Evolutionary conservation across 345 rosid genomes (phyloP), one percentile per base, ranked within the genome.

Genomic region (Gynandropsis gynandra): DNA sequence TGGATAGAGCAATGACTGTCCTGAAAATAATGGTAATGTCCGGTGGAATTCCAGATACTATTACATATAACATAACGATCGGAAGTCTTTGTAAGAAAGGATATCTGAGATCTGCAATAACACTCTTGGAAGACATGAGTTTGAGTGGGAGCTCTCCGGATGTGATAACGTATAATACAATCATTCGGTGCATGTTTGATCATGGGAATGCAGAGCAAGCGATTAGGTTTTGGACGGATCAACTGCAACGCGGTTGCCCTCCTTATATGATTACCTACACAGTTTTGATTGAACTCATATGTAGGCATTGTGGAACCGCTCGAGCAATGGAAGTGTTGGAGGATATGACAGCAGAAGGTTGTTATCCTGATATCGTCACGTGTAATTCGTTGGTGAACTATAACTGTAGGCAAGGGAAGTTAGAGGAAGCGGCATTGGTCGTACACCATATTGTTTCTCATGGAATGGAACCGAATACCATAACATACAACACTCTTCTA

Each of bases 111-210:
- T 68, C 81, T 63, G 97, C 95, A 0, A 64, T 80, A 47, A 39
- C 52, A 49, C 76, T 85, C 50, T 64, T 85, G 41, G 71, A 85
- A 56, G 89, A 81, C 35, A 89, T 85, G 95, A 73, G 82, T 61
- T 65, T 80, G 52, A 77, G 83, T 68, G 95, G 92, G 62, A 79
- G 85, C 31, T 69, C 79, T 35, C 95, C 97, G 0, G 89, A 89
- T 56, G 87, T 80, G 45, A 78, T 83, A 56, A 79, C 87, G 0
- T 89, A 85, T 49, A 89, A 83, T 37, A 80, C 93, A 16, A 50
- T 89, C 17, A 72, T 89, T 27, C 81, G 95, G 7, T 51, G 61
- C 61, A 74, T 89, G 81, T 89, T 77, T 35, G 79, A 74, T 17
- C 17, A 47, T 16, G 85, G 87, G 11, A 61, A 60, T 17, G 68